Base-by-base conservation (phyloP, 345 rosid genomes). In the Durio zibethinus region DNA sequence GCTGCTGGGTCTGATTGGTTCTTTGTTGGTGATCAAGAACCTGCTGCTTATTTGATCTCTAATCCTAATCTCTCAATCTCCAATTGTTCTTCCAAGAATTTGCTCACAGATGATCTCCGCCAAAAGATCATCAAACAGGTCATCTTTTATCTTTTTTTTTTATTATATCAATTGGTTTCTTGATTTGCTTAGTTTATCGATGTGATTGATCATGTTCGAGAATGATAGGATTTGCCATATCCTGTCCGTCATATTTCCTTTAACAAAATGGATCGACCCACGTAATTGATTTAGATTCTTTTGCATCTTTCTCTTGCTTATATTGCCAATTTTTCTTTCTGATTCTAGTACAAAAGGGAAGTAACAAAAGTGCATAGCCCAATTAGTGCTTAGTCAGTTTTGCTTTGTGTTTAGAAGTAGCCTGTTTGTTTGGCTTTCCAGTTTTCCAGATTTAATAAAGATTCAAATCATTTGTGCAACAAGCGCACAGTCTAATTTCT, bases 101-200 rank as follows among this genome's bases (percentile, higher is more conserved):
- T 79, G 76, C 94, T 96, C 76, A 82, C 88, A 25, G 92, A 92
- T 3, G 95, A 91, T 85, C 95, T 93, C 79, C 92, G 85, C 27
- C 87, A 86, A 60, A 93, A 96, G 88, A 89, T 96, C 83, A 79
- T 92, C 78, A 94, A 94, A 77, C 99, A 96, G 98, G 99, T 96
- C 63, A 12, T 64, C 35, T 36, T 61, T 8, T 60, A 1, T 25
- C 11, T 52, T 35, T 63, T 18, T n/a, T n/a, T n/a, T n/a, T n/a
- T n/a, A n/a, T n/a, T n/a, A n/a, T n/a, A n/a, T n/a, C n/a, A n/a
- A n/a, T n/a, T n/a, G n/a, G n/a, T n/a, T n/a, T 35, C 0, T 12
- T 42, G 7, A 10, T 42, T 48, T 62, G 23, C 60, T 60, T 43
- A 23, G 35, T 20, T 33, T 20, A 40, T 70, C 10, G n/a, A 54